Conservation (phyloP, 2,329 filamentous ascomycete genomes). For the Ascochyta koolunga region DNA sequence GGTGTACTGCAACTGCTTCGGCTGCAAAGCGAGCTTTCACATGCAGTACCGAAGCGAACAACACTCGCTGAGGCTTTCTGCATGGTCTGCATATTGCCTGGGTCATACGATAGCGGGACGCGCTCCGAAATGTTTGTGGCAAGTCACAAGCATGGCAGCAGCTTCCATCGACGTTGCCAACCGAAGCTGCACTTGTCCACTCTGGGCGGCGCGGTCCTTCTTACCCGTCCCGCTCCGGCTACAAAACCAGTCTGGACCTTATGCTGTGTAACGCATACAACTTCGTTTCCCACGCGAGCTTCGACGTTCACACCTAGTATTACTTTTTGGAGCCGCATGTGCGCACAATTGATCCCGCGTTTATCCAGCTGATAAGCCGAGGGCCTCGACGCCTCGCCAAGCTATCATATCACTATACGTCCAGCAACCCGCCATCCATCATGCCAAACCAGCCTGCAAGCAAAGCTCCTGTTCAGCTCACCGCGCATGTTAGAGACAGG, state of each 20-base stretch:
- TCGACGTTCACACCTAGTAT: conserved; percentile 7
- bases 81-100: not conserved
- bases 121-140: not conserved
- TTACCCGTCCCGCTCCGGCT: not conserved
- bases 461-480: not conserved
- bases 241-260: conserved; percentile 14
- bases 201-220: not conserved
- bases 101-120: conserved; percentile 6
- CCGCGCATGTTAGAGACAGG: no score
- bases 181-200: conserved; percentile 7
- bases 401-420: not conserved
- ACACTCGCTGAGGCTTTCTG: not conserved
- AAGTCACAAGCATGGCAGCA: conserved; percentile 1
- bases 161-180: not conserved
- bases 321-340: conserved; percentile 18
- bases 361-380: not conserved
- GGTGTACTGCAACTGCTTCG: conserved; percentile 4
- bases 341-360: not conserved
- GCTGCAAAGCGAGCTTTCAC: conserved; percentile 8
- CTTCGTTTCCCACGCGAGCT: conserved; percentile 11
- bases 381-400: not conserved
- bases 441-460: not conserved
- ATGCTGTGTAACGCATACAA: conserved; percentile 9
- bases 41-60: not conserved
- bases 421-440: not conserved